A percentile compares a stretch with the other conserved stretches of the same genome.
phyloP scores from a whole-genome alignment of 208 protist genomes.

The Leishmania tropica region DNA sequence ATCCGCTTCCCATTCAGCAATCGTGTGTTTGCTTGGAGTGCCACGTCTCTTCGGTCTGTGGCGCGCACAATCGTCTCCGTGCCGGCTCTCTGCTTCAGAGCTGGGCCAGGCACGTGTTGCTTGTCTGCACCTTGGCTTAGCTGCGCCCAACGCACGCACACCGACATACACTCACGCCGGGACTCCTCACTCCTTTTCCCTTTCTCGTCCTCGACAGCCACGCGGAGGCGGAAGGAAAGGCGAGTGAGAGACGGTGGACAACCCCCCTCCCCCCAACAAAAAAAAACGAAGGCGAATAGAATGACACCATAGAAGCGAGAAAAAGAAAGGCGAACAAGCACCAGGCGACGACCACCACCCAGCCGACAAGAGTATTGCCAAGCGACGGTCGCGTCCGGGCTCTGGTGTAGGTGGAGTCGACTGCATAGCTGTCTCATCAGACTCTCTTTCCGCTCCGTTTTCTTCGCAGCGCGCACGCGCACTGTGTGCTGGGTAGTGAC shows the following conservation, averaged over 20 bases:
- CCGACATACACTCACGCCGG: background rate
- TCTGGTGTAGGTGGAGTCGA: background rate
- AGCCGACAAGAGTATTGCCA: background rate
- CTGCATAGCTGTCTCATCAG: background rate
- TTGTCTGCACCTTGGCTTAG: background rate
- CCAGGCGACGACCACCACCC: background rate
- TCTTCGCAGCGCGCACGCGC: background rate
- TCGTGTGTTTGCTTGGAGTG: background rate
- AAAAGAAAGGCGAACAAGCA: background rate
- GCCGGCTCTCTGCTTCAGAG: background rate
- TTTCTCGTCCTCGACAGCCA: background rate
- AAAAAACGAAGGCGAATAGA: background rate
- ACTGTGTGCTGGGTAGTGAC: background rate
- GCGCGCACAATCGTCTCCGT: background rate
- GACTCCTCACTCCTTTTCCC: background rate
- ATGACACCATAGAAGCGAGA: background rate
- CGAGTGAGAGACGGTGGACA: background rate
- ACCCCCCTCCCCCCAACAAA: background rate
- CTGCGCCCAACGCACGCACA: background rate
- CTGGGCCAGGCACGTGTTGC: background rate
- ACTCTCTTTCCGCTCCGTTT: background rate
- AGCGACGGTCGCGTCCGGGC: background rate
- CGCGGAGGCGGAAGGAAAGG: background rate
- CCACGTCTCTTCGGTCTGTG: background rate
- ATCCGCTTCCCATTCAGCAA: background rate